Conservation (phyloP, 176 grass and related monocot genomes). For the Eleusine coracana region DNA sequence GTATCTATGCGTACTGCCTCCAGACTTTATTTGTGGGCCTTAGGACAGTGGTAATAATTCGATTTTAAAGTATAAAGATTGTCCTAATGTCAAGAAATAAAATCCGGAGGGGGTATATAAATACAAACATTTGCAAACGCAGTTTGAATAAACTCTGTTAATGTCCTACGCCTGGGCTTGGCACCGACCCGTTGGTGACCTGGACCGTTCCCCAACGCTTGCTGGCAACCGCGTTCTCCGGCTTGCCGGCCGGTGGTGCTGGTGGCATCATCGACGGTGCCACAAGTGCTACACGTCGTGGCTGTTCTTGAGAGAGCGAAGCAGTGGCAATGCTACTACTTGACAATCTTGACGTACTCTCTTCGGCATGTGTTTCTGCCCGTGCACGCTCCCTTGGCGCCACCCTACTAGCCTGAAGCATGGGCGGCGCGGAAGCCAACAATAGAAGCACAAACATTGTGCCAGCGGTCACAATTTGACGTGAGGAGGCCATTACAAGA, state of each 20-base stretch:
- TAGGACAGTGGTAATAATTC: too few relatives aligned
- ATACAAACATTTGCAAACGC: too few relatives aligned
- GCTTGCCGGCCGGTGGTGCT: neutral
- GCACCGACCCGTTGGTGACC: slow-evolving; percentile 29
- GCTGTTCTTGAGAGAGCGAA: neutral
- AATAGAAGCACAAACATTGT: neutral
- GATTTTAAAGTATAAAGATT: too few relatives aligned
- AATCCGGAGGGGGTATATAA: too few relatives aligned
- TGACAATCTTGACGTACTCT: neutral
- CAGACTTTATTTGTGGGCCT: too few relatives aligned
- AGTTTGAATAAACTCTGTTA: too few relatives aligned
- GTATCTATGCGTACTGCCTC: too few relatives aligned
- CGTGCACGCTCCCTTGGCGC: neutral
- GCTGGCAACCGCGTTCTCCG: neutral
- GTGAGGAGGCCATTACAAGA: neutral
- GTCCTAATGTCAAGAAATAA: too few relatives aligned
- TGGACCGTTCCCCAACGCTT: slow-evolving; percentile 7
- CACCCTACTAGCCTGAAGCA: slow-evolving; percentile 19
- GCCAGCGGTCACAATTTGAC: neutral
- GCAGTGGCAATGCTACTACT: neutral
- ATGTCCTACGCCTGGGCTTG: slow-evolving; percentile 45
- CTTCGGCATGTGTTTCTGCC: neutral
- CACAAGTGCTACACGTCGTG: neutral
- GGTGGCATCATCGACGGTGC: neutral
- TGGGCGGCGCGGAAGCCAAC: neutral